phyloP scores from a whole-genome alignment of 2,329 filamentous ascomycete genomes.

The Aspergillus caelatus region DNA sequence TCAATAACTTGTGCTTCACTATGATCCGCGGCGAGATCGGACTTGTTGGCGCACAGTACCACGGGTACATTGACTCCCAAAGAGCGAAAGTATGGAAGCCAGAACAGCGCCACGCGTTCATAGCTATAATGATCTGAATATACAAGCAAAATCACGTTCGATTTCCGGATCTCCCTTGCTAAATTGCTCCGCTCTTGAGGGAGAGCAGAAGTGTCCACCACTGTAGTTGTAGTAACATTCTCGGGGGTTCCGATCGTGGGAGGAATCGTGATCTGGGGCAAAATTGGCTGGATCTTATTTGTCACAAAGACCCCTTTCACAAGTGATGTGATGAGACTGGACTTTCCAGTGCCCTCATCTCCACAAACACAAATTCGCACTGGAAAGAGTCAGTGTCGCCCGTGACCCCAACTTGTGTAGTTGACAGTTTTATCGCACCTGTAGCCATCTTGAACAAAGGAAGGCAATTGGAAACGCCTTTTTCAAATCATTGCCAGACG shows the following conservation, averaged over 20 bases:
- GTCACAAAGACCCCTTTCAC: constrained; percentile 97
- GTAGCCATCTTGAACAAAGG: constrained; percentile 25
- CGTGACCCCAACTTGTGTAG: constrained; percentile 4
- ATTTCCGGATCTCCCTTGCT: constrained; percentile 92
- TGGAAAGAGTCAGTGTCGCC: constrained; percentile 29
- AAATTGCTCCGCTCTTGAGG: constrained; percentile 90
- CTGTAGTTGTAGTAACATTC: constrained; percentile 88
- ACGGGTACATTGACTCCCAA: constrained; percentile 98
- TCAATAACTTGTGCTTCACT: constrained; percentile 83
- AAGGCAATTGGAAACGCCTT: constrained; percentile 8
- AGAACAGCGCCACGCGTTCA: constrained; percentile 93
- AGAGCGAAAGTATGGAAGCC: constrained; percentile 97
- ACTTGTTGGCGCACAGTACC: constrained; percentile 95
- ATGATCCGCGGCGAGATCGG: constrained; percentile 76
- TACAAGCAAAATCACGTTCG: constrained; percentile 93
- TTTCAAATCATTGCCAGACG: constrained; percentile 19
- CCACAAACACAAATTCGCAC: constrained; percentile 96
- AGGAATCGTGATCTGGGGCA: constrained; percentile 93
- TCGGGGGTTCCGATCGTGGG: constrained; percentile 91
- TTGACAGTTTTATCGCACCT: constrained; percentile 21
- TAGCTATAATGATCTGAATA: constrained; percentile 99
- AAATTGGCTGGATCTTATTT: constrained; percentile 90
- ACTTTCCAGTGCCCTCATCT: constrained; percentile 94
- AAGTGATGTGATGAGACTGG: constrained; percentile 87
- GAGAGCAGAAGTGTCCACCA: constrained; percentile 94